These are phyloP conservation scores for Ciborinia camelliae DNA, from an alignment of 2,329 filamentous ascomycete species.

Conservation along the genomic window DNA sequence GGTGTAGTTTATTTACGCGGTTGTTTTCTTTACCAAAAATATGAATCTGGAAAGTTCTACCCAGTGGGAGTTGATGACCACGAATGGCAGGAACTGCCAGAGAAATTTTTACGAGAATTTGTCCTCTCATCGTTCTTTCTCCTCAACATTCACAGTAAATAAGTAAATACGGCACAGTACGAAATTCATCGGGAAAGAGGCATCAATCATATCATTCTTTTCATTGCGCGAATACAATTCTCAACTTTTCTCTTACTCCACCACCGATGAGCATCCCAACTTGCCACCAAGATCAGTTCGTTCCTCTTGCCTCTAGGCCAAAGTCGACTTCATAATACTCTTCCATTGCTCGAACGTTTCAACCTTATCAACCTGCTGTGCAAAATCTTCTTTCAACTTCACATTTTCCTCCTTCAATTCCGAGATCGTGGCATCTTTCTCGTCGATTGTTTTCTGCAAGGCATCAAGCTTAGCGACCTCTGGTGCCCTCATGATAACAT, in stretches of 20 bases:
- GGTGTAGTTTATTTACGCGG: neutral
- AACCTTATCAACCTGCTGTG: neutral
- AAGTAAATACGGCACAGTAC: too few relatives aligned
- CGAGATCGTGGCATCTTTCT: neutral
- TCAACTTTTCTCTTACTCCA: neutral
- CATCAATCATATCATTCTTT: neutral
- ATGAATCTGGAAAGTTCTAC: neutral
- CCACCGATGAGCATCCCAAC: too few relatives aligned
- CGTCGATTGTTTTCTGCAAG: neutral
- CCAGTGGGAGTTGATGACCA: neutral
- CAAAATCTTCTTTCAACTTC: neutral
- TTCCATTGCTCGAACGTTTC: neutral
- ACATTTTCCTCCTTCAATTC: neutral
- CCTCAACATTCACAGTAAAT: neutral
- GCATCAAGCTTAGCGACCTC: neutral
- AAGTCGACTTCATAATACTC: neutral
- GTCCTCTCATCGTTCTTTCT: neutral
- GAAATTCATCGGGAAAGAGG: neutral
- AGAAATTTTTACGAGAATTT: neutral
- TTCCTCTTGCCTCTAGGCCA: neutral
- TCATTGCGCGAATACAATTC: neutral
- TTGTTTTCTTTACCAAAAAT: neutral
- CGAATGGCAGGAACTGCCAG: neutral
- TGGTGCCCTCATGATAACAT: neutral
- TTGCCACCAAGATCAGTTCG: neutral